A percentile compares a stretch with the other conserved stretches of the same genome.
Conservation (phyloP, 1,284 basidiomycete genomes). For the Apiotrichum porosum region DNA sequence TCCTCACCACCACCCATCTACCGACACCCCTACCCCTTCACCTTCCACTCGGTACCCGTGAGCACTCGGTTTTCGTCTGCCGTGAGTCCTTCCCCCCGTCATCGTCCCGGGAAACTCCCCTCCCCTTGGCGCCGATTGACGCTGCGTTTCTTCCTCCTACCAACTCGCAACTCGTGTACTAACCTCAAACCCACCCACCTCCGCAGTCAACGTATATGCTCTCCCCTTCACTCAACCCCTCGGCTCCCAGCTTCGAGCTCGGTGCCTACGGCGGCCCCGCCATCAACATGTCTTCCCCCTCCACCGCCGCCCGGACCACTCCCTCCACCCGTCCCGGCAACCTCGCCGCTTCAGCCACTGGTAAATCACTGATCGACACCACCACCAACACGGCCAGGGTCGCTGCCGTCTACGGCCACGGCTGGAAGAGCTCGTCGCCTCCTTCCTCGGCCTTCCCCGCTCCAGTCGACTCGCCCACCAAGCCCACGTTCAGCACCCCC, state of each 20-base stretch:
- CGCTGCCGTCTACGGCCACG: not conserved
- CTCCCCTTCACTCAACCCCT: conserved; percentile 6
- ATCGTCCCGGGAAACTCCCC: too few relatives aligned
- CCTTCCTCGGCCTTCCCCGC: not conserved
- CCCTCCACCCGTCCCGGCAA: not conserved
- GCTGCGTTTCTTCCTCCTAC: not conserved
- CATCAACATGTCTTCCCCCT: too few relatives aligned
- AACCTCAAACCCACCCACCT: not conserved
- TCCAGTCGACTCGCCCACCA: too few relatives aligned
- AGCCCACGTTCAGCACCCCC: too few relatives aligned
- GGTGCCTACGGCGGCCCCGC: not conserved
- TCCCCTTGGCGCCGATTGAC: too few relatives aligned
- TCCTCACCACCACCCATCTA: not conserved
- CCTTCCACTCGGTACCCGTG: too few relatives aligned
- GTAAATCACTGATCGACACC: too few relatives aligned
- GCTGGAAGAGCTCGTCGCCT: not conserved
- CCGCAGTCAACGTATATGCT: not conserved
- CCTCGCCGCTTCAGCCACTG: not conserved
- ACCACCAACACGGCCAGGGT: too few relatives aligned
- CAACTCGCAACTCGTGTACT: not conserved
- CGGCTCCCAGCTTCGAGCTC: conserved; percentile 2
- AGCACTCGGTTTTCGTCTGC: too few relatives aligned
- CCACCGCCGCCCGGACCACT: not conserved
- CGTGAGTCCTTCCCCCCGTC: not conserved
- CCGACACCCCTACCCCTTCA: too few relatives aligned